phyloP scores from a whole-genome alignment of 768 basidiomycete genomes.

The Mrakia blollopis region DNA sequence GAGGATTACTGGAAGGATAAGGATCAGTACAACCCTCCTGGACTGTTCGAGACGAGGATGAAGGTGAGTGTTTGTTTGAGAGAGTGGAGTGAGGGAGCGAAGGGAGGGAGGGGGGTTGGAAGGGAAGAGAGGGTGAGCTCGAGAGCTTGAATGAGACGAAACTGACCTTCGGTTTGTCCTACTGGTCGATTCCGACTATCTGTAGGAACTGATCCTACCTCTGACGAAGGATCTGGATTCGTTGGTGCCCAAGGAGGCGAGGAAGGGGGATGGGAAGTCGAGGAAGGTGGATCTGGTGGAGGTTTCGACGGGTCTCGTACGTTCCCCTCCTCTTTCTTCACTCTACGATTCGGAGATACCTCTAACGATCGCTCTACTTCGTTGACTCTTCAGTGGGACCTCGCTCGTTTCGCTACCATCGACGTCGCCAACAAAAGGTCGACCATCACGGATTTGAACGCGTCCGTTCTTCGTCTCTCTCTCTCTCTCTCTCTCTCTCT shows the following conservation, averaged over 20 bases:
- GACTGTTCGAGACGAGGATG: conserved; percentile 22
- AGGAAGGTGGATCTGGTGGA: conserved; percentile 29
- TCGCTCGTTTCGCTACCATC: conserved; percentile 28
- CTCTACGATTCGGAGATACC: no score
- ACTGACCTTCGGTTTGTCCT: not conserved
- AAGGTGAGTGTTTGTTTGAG: not conserved
- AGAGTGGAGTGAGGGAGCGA: no score
- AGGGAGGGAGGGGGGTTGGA: no score
- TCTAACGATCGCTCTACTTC: no score
- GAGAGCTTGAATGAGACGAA: no score
- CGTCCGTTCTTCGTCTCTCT: not conserved
- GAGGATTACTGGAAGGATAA: conserved; percentile 34
- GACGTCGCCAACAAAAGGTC: conserved; percentile 23
- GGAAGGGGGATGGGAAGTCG: not conserved
- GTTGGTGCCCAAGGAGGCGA: conserved; percentile 13
- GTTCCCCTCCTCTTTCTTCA: not conserved
- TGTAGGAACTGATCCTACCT: conserved; percentile 14
- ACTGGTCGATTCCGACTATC: not conserved
- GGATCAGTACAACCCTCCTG: conserved; percentile 30
- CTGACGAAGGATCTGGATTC: conserved; percentile 16
- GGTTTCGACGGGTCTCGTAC: conserved; percentile 27
- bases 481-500: not conserved
- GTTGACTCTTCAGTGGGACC: conserved; percentile 22
- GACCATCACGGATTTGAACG: conserved; percentile 25
- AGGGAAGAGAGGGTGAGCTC: no score